Base-by-base conservation (phyloP, 495 filamentous ascomycete genomes). In the Xylaria longipes region DNA sequence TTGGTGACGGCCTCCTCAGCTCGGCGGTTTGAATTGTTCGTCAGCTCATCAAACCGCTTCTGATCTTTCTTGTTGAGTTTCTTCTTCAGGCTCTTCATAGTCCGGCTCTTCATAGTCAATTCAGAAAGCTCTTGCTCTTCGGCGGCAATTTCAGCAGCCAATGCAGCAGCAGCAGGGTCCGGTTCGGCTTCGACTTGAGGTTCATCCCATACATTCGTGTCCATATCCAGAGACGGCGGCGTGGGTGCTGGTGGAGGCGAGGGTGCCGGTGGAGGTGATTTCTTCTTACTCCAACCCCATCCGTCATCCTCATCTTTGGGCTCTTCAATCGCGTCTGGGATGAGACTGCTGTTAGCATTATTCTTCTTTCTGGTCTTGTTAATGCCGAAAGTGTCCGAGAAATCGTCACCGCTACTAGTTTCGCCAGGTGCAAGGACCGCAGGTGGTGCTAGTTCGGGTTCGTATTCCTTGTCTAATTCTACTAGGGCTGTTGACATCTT, bases 251-350 rank as follows among this genome's bases (percentile, higher is more conserved):
- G 79, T 35, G 81, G 81, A 37, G 80, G 76, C 48, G 83, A 83
- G 22, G 81, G 82, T 43, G 79, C 82, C 61, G 80, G 78, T 33
- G 81, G 81, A 39, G 79, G 76, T 50, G 83, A 84, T 70, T 81
- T 82, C 50, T 75, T 76, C 57, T 65, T 72, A 33, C 80, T 78
- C 77, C 81, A 80, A 12, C 72, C 77, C 83, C 81, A 85, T 22
- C 77, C 76, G 25, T 79, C 79, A 6, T 79, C 77, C 29, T 84
- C 81, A 7, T 75, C 71, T 45, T 79, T 81, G 22, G 82, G 84
- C 66, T 86, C 83, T 68, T 86, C 84, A 62, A 84, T 82, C 8
- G 77, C 75, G 69, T 85, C 85, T 9, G 81, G 82, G 72, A 84
- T 84, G 58, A 82, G 74, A 27, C 70, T 72, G n/a, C 75, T 72